Conservation (phyloP, 2,329 filamentous ascomycete genomes). For the Aspergillus floridensis region DNA sequence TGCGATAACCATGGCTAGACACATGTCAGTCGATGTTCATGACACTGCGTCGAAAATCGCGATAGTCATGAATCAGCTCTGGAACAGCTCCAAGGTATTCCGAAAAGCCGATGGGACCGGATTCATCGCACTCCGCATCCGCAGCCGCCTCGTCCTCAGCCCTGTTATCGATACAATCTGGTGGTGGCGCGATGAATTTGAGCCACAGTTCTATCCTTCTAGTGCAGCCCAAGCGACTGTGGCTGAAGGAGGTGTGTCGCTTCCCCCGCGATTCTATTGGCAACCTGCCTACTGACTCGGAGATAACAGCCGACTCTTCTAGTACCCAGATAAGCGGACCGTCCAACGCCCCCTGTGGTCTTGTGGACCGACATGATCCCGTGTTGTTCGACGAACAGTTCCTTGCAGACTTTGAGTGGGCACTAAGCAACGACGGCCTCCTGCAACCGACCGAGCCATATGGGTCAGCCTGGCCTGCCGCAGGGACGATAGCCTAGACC, state of each 20-base stretch:
- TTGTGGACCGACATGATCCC: conserved; percentile 19
- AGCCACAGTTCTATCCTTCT: conserved; percentile 23
- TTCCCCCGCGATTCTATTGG: background rate
- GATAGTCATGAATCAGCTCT: conserved; percentile 36
- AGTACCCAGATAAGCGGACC: conserved; percentile 6
- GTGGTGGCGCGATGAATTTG: conserved; percentile 47
- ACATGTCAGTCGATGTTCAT: conserved; percentile 37
- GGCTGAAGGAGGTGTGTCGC: conserved; percentile 15
- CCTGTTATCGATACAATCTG: conserved; percentile 40
- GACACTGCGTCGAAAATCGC: conserved; percentile 36
- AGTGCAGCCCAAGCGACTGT: conserved; percentile 13
- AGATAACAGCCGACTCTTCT: conserved; percentile 14
- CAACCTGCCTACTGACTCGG: background rate
- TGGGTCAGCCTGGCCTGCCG: conserved; percentile 20
- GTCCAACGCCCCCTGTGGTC: conserved; percentile 2
- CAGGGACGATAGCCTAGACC: background rate
- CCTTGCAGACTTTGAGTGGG: conserved; percentile 41
- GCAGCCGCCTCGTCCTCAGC: conserved; percentile 39
- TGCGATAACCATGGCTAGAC: conserved; percentile 39
- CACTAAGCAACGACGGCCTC: conserved; percentile 31
- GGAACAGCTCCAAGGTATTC: conserved; percentile 43
- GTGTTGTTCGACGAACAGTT: conserved; percentile 38
- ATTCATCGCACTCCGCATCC: conserved; percentile 36
- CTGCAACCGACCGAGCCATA: conserved; percentile 27
- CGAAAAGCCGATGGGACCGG: conserved; percentile 38